A percentile compares a stretch with the other conserved stretches of the same genome.
Conservation (phyloP, 2,329 filamentous ascomycete genomes). For the Botryosphaeria dothidea region DNA sequence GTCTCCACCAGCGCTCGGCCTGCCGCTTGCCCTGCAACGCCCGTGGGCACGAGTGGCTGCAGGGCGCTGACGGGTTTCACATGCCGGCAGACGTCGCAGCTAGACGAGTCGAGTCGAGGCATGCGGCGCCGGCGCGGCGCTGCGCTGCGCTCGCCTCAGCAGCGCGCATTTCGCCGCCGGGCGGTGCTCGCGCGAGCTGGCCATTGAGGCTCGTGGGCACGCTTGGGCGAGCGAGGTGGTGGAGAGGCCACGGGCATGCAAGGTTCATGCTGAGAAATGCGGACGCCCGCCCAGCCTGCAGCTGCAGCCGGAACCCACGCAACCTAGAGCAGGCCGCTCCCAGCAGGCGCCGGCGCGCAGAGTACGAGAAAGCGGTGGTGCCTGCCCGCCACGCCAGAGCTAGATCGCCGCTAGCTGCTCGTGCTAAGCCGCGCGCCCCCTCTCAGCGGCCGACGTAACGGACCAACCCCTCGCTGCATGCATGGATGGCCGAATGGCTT, state of each 20-base stretch:
- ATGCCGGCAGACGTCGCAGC: neutral
- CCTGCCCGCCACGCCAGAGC: neutral
- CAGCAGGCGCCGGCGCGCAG: neutral
- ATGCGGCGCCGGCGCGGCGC: neutral
- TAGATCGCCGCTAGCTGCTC: neutral
- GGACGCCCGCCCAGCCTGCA: too few relatives aligned
- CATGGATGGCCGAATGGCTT: neutral
- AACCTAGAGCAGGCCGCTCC: constrained; percentile 12
- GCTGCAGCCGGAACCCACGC: too few relatives aligned
- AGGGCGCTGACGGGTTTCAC: constrained; percentile 16
- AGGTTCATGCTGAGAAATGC: neutral
- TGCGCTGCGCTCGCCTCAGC: constrained; percentile 3
- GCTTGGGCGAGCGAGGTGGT: neutral
- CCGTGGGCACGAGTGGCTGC: constrained; percentile 2
- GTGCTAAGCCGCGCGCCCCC: neutral
- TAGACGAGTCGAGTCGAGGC: neutral
- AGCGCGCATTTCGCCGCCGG: neutral
- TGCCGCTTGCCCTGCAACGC: constrained; percentile 5
- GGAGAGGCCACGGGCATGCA: too few relatives aligned
- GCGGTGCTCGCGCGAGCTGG: neutral
- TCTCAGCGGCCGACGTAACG: constrained; percentile 5
- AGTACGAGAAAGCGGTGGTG: neutral
- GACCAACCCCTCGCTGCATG: constrained; percentile 9
- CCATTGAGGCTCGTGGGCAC: constrained; percentile 14
- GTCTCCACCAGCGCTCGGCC: constrained; percentile 7